Evolutionary conservation across 2,329 filamentous ascomycete genomes (phyloP).

Genomic region (Neurospora sp.): DNA sequence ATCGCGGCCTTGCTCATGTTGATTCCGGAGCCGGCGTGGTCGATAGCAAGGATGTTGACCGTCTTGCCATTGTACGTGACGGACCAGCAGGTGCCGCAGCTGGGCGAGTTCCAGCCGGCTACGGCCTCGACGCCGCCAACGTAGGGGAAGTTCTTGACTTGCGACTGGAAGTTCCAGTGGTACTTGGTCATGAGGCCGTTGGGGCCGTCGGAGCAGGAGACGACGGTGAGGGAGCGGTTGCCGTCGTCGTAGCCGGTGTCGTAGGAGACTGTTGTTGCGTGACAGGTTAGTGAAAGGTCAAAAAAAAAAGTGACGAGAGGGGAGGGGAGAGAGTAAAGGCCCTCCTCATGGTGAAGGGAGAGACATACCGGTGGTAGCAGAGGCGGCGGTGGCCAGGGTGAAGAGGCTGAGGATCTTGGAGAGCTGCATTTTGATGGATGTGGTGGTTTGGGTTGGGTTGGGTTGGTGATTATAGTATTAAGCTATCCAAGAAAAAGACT

Average conservation of each 20-base stretch:
- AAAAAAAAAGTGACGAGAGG: not conserved
- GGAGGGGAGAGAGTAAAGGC: too few species aligned
- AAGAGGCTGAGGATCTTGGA: slow-evolving; percentile 18
- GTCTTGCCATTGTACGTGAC: slow-evolving; percentile 40
- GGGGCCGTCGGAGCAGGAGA: slow-evolving; percentile 57
- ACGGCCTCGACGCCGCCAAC: slow-evolving; percentile 45
- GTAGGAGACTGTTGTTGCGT: slow-evolving; percentile 47
- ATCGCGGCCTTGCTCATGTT: slow-evolving; percentile 48
- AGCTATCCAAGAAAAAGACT: not conserved
- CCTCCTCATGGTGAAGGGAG: not conserved
- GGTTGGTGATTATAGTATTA: not conserved
- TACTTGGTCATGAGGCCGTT: slow-evolving; percentile 57
- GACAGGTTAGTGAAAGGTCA: not conserved
- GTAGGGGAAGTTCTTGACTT: slow-evolving; percentile 40
- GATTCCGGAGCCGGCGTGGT: slow-evolving; percentile 39
- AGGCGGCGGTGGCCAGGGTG: slow-evolving; percentile 18
- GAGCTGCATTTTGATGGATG: slow-evolving; percentile 16
- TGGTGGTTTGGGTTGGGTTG: not conserved
- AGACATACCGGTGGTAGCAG: slow-evolving; percentile 16
- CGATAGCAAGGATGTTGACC: slow-evolving; percentile 47
- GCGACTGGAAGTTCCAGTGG: slow-evolving; percentile 45
- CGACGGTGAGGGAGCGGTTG: slow-evolving; percentile 39
- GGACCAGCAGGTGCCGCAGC: slow-evolving; percentile 51
- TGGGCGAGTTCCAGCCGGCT: slow-evolving; percentile 17
- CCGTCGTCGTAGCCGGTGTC: slow-evolving; percentile 60